Conservation (phyloP, 1,284 basidiomycete species). For the Tetrapyrgos nigripes region DNA sequence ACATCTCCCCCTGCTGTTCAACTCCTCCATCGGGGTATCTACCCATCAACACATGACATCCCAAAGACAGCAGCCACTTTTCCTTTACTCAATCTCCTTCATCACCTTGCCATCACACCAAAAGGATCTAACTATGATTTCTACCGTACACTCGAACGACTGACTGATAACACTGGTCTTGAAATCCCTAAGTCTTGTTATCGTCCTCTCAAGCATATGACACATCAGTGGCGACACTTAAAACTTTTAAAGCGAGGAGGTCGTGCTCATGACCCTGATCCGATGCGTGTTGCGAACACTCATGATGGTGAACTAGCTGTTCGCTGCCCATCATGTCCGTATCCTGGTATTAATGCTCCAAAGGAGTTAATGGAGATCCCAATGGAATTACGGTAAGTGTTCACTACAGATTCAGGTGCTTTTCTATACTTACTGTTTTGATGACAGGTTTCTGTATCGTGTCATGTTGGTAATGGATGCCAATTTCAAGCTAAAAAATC, state of each 20-base stretch:
- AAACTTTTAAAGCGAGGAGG: slow-evolving; percentile 37
- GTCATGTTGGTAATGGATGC: slow-evolving; percentile 32
- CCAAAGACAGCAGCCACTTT: slow-evolving; percentile 35
- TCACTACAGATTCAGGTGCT: not conserved
- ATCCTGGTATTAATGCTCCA: not conserved
- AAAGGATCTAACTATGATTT: no score
- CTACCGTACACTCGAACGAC: slow-evolving; percentile 20
- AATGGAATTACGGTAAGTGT: not conserved
- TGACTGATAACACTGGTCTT: slow-evolving; percentile 31
- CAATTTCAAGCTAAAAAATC: slow-evolving; percentile 35
- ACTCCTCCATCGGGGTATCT: slow-evolving; percentile 29
- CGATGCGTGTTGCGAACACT: not conserved
- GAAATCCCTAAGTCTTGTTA: slow-evolving; percentile 19
- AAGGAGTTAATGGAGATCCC: not conserved
- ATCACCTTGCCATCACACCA: slow-evolving; percentile 25
- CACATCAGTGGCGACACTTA: slow-evolving; percentile 36
- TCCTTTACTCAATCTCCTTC: slow-evolving; percentile 30
- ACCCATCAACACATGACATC: slow-evolving; percentile 27
- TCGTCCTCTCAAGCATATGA: slow-evolving; percentile 30
- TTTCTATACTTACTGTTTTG: not conserved
- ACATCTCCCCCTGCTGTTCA: no score
- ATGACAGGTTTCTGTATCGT: slow-evolving; percentile 27
- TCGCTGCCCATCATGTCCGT: not conserved
- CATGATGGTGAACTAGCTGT: not conserved
- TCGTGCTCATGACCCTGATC: slow-evolving; percentile 18